A percentile compares a stretch with the other conserved stretches of the same genome.
These are phyloP conservation scores for Suhomyces kilbournensis DNA, from an alignment of 805 yeast genomes.

Conservation along the genomic window DNA sequence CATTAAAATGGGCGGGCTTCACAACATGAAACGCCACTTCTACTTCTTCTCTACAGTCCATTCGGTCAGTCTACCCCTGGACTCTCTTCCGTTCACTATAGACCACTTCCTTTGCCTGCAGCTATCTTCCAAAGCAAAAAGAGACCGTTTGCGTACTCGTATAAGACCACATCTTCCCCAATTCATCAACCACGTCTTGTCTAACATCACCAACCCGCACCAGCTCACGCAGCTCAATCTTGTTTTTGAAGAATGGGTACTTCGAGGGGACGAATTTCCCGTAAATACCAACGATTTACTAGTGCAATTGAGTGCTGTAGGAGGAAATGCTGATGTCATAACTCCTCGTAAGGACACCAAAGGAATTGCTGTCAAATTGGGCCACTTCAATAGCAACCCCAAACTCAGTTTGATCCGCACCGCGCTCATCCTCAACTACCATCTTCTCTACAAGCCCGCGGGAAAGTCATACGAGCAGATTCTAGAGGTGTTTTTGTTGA, in stretches of 20 bases:
- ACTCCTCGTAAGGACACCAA: background rate
- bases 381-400: conserved; percentile 17
- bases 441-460: background rate
- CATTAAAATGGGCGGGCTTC: conserved; percentile 7
- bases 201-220: conserved; percentile 3
- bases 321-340: background rate
- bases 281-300: background rate
- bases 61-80: background rate
- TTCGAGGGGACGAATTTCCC: background rate
- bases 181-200: conserved; percentile 8
- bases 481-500: conserved; percentile 12
- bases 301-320: background rate
- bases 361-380: conserved; percentile 18
- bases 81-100: conserved; percentile 2
- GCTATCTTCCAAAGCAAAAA: background rate
- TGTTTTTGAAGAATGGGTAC: background rate
- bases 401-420: conserved; percentile 15
- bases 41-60: conserved; percentile 15
- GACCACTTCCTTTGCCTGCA: conserved; percentile 3
- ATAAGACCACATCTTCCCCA: background rate
- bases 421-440: conserved; percentile 15
- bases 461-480: background rate
- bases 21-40: conserved; percentile 19
- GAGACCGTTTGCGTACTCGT: background rate
- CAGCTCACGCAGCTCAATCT: conserved; percentile 4